phyloP scores from a whole-genome alignment of 2,329 filamentous ascomycete species.

The Microascus cirrosus region DNA sequence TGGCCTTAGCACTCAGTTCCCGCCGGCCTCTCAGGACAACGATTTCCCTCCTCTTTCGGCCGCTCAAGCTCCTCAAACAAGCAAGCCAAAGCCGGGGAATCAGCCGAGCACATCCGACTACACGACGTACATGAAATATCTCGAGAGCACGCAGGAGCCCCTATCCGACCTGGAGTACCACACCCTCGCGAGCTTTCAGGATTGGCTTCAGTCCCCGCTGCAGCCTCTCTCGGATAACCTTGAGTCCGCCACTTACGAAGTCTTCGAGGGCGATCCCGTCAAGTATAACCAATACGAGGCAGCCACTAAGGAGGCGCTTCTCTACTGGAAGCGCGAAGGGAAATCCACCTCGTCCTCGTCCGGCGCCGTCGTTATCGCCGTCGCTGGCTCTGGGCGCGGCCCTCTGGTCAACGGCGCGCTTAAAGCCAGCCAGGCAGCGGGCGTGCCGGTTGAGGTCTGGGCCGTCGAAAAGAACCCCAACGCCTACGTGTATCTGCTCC shows the following conservation, averaged over 20 bases:
- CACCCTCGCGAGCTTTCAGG: conserved; percentile 57
- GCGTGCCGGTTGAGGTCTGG: conserved; percentile 75
- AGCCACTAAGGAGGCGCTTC: conserved; percentile 69
- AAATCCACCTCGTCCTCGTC: conserved; percentile 64
- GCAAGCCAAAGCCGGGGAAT: conserved; percentile 10
- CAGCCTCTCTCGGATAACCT: conserved; percentile 94
- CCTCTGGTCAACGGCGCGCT: conserved; percentile 83
- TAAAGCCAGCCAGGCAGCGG: conserved; percentile 64
- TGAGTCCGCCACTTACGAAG: conserved; percentile 94
- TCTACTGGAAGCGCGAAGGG: conserved; percentile 61
- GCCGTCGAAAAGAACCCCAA: conserved; percentile 98
- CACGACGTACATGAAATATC: conserved; percentile 70
- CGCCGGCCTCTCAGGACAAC: background rate
- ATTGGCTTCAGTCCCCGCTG: conserved; percentile 89
- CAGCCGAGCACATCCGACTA: conserved; percentile 27
- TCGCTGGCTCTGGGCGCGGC: conserved; percentile 86
- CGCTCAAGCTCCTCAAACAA: conserved; percentile 28
- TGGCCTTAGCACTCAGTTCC: background rate
- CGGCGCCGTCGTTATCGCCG: conserved; percentile 71
- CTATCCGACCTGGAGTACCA: conserved; percentile 37
- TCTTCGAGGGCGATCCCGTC: conserved; percentile 95
- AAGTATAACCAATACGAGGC: conserved; percentile 95
- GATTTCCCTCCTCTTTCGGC: conserved; percentile 64
- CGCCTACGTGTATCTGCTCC: conserved; percentile 82
- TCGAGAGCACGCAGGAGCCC: conserved; percentile 71